A percentile compares a stretch with the other conserved stretches of the same genome.
Evolutionary conservation across 257 asterid genomes (phyloP).

Genomic region (Solanum appendiculatum): DNA sequence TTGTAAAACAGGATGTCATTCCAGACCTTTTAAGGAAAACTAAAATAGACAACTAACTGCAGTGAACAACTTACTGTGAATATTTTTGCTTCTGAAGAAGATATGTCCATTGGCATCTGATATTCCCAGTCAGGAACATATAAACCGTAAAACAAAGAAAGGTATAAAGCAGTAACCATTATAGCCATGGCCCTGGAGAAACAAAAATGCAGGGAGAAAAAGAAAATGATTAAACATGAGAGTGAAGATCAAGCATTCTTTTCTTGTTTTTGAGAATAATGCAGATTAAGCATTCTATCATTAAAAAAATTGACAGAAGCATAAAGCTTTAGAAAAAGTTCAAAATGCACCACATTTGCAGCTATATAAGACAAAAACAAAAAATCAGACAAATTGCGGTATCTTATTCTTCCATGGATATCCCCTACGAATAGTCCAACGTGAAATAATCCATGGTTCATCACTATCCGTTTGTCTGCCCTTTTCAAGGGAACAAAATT

Average conservation of each 20-base stretch:
- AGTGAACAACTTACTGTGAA: constrained; percentile 22
- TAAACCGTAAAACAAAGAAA: constrained; percentile 36
- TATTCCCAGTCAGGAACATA: constrained; percentile 60
- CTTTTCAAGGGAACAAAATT: neutral
- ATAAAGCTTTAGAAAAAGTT: neutral
- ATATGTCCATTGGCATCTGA: constrained; percentile 18
- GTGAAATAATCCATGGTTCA: neutral
- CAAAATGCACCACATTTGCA: neutral
- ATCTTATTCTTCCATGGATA: neutral
- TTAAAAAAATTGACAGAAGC: neutral
- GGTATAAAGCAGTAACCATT: constrained; percentile 35
- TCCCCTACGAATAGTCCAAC: neutral
- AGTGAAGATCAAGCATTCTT: neutral
- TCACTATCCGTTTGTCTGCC: neutral
- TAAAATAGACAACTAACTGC: neutral
- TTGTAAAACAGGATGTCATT: neutral
- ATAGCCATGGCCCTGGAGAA: constrained; percentile 33
- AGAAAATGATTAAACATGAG: neutral
- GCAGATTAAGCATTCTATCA: neutral
- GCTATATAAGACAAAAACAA: neutral
- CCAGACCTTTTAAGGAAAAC: neutral
- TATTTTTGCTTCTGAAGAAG: constrained; percentile 23
- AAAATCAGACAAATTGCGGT: neutral
- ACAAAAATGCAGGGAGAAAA: neutral
- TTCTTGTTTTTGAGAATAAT: neutral